These are phyloP conservation scores for Blastosporella zonata DNA, from an alignment of 1,284 basidiomycete genomes.

Conservation along the genomic window DNA sequence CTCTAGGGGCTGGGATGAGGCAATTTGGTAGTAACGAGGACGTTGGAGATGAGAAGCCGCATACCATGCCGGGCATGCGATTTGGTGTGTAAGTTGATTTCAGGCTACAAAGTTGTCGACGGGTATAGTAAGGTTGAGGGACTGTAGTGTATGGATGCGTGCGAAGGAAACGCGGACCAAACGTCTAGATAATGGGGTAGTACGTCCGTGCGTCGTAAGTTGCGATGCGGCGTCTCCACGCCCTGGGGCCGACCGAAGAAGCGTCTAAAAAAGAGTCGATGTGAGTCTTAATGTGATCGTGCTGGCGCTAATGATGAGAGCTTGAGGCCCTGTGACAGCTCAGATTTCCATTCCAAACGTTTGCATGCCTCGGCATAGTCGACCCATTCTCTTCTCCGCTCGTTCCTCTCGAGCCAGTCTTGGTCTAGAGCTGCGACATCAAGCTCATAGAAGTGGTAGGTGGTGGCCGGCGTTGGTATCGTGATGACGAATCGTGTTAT, in stretches of 20 bases:
- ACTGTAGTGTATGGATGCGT: conserved; percentile 25
- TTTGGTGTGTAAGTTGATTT: conserved; percentile 11
- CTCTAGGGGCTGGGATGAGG: conserved; percentile 15
- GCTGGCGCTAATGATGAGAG: conserved; percentile 63
- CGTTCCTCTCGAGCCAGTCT: conserved; percentile 74
- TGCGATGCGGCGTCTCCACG: conserved; percentile 3
- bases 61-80: conserved; percentile 2
- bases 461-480: conserved; percentile 70
- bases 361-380: conserved; percentile 74
- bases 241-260: conserved; percentile 5
- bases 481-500: conserved; percentile 37
- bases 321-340: conserved; percentile 69
- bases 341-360: conserved; percentile 75
- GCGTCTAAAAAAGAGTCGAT: conserved; percentile 4
- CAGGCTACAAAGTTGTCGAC: conserved; percentile 13
- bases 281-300: conserved; percentile 23
- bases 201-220: conserved; percentile 12
- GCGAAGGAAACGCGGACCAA: conserved; percentile 14
- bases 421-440: conserved; percentile 71
- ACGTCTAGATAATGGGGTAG: conserved; percentile 12
- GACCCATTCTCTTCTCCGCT: conserved; percentile 79
- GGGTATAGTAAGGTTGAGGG: conserved; percentile 27
- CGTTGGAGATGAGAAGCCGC: conserved; percentile 6
- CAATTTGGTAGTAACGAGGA: conserved; percentile 11
- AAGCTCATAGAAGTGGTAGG: conserved; percentile 84